Evolutionary conservation across 768 basidiomycete species (phyloP).

Genomic region (Russula brevipes): DNA sequence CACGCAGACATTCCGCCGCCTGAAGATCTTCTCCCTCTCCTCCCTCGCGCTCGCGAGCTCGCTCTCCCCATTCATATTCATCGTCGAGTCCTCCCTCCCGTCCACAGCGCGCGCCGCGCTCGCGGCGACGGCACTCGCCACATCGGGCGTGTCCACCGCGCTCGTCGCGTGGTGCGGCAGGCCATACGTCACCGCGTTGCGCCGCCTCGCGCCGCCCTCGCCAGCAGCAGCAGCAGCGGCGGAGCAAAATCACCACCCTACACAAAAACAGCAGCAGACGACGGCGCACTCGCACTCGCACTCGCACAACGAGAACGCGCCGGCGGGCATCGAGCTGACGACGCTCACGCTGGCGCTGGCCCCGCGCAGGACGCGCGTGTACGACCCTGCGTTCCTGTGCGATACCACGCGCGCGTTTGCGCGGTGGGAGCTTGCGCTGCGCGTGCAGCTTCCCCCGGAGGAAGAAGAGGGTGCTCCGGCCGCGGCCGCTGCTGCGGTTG

Average conservation of each 20-base stretch:
- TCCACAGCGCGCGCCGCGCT: conserved; percentile 60
- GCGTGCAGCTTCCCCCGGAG: conserved; percentile 41
- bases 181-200: conserved; percentile 68
- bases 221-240: conserved; percentile 16
- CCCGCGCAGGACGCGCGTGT: conserved; percentile 63
- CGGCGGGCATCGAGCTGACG: conserved; percentile 61
- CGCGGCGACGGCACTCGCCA: conserved; percentile 63
- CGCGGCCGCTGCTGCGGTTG: too few species aligned
- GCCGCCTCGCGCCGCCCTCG: conserved; percentile 33
- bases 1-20: conserved; percentile 61
- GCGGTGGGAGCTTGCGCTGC: conserved; percentile 69
- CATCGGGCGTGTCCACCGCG: conserved; percentile 67
- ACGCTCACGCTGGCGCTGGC: conserved; percentile 59
- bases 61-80: conserved; percentile 75
- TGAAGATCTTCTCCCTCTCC: conserved; percentile 79
- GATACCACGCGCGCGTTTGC: conserved; percentile 66
- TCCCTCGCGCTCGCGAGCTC: conserved; percentile 65
- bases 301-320: conserved; percentile 25
- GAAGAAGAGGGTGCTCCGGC: conserved; percentile 22
- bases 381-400: conserved; percentile 67
- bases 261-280: conserved; percentile 18
- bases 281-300: conserved; percentile 5
- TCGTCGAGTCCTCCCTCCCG: conserved; percentile 75
- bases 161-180: conserved; percentile 67
- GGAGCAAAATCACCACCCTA: conserved; percentile 25